Percentiles rank a stretch among this genome's conserved stretches.
These are phyloP conservation scores for Saxophila tyrrhenica DNA, from an alignment of 495 filamentous ascomycete genomes.

Conservation along the genomic window DNA sequence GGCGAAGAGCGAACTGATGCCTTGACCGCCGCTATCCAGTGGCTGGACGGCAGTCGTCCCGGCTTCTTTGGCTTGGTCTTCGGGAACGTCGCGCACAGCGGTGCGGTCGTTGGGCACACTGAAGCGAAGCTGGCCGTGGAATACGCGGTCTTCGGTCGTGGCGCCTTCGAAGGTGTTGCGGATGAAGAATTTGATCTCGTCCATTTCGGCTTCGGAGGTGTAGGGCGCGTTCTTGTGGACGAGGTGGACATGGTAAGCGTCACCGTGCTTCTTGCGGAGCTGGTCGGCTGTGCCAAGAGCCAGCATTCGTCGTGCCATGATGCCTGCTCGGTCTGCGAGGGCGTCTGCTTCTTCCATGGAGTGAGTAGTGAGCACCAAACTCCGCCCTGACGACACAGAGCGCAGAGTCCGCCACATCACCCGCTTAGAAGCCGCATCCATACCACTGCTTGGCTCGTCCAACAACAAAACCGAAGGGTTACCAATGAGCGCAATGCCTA, in stretches of 20 bases:
- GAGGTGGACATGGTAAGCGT: slow-evolving; percentile 55
- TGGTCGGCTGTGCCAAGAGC: slow-evolving; percentile 53
- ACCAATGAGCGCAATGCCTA: slow-evolving; percentile 68
- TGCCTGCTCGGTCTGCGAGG: slow-evolving; percentile 56
- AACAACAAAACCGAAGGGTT: slow-evolving; percentile 62
- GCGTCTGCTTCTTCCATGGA: slow-evolving; percentile 73
- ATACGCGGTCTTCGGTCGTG: slow-evolving; percentile 57
- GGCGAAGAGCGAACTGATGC: slow-evolving; percentile 55
- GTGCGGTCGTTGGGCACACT: slow-evolving; percentile 42
- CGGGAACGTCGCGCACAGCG: neutral
- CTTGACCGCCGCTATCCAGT: slow-evolving; percentile 5
- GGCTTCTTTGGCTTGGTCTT: slow-evolving; percentile 10
- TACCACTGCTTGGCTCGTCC: slow-evolving; percentile 57
- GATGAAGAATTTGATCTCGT: slow-evolving; percentile 51
- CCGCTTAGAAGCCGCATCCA: slow-evolving; percentile 63
- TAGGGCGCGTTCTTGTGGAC: slow-evolving; percentile 63
- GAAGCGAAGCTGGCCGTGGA: slow-evolving; percentile 74
- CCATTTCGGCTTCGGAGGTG: slow-evolving; percentile 54
- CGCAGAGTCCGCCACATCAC: slow-evolving; percentile 64
- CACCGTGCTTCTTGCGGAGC: slow-evolving; percentile 48
- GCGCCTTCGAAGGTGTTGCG: slow-evolving; percentile 43
- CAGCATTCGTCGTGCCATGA: slow-evolving; percentile 60
- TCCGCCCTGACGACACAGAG: slow-evolving; percentile 45
- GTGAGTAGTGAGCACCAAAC: slow-evolving; percentile 51
- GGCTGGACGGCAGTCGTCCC: slow-evolving; percentile 16